Conservation (phyloP, 73 alveolate genomes). For the Diophrys sp. region DNA sequence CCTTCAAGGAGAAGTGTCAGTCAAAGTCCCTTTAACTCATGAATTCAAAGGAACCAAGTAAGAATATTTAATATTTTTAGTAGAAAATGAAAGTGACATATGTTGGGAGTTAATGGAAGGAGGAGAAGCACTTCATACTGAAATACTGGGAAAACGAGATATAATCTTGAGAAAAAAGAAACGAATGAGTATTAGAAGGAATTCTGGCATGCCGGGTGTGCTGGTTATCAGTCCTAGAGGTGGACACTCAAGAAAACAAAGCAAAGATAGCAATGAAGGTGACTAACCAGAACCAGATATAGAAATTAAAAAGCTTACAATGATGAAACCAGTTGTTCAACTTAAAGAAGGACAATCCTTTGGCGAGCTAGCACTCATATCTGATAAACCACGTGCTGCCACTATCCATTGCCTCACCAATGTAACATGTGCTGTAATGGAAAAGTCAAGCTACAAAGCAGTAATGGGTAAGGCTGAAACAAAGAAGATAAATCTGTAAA, state of each 20-base stretch:
- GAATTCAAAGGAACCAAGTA: background rate
- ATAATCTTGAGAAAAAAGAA: too few relatives aligned
- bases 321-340: background rate
- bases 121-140: background rate
- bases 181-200: background rate
- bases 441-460: conserved; percentile 17
- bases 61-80: too few relatives aligned
- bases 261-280: too few relatives aligned
- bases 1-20: background rate
- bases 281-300: too few relatives aligned
- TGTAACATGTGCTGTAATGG: conserved; percentile 19
- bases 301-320: background rate
- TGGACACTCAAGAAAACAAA: background rate
- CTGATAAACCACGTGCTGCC: conserved; percentile 48
- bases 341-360: conserved; percentile 1
- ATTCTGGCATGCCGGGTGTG: too few relatives aligned
- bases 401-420: conserved; percentile 23
- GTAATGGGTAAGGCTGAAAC: conserved; percentile 24
- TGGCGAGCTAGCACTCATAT: conserved; percentile 49
- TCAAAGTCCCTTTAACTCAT: background rate
- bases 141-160: background rate
- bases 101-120: background rate
- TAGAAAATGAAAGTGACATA: background rate
- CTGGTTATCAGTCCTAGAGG: background rate
- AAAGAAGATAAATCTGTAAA: conserved; percentile 28